Evolutionary conservation across 176 grass and related monocot species (phyloP).

Genomic region (Musa acuminata): DNA sequence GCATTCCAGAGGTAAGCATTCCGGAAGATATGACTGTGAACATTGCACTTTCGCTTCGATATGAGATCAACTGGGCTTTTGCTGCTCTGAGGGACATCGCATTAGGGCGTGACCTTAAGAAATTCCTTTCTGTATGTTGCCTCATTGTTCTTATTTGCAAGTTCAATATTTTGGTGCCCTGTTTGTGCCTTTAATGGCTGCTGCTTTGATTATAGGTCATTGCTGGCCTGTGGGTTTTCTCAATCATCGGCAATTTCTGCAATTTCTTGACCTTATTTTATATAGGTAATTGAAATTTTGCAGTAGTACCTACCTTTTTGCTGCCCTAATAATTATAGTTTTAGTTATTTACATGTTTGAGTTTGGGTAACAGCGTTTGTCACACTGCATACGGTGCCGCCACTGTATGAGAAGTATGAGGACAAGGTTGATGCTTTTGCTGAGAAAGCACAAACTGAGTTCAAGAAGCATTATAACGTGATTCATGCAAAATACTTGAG

Average conservation of each 20-base stretch:
- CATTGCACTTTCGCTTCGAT: slow-evolving; percentile 58
- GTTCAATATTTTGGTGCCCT: background rate
- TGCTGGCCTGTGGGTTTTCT: slow-evolving; percentile 65
- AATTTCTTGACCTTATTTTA: slow-evolving; percentile 88
- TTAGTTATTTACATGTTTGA: background rate
- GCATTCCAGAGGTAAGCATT: slow-evolving; percentile 82
- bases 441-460: slow-evolving; percentile 57
- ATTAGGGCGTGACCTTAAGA: slow-evolving; percentile 71
- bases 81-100: slow-evolving; percentile 64
- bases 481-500: slow-evolving; percentile 71
- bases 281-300: slow-evolving; percentile 41
- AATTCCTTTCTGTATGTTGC: slow-evolving; percentile 63
- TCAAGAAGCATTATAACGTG: slow-evolving; percentile 70
- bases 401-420: slow-evolving; percentile 87
- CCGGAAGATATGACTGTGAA: slow-evolving; percentile 65
- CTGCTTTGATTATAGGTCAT: slow-evolving; percentile 41
- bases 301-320: background rate
- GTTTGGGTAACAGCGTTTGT: slow-evolving; percentile 52
- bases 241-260: slow-evolving; percentile 65
- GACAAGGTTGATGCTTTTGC: slow-evolving; percentile 71
- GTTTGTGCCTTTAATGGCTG: background rate
- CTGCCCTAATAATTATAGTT: background rate
- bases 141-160: background rate
- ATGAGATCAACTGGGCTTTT: slow-evolving; percentile 70
- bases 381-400: slow-evolving; percentile 62